A percentile compares a stretch with the other conserved stretches of the same genome.
phyloP scores from a whole-genome alignment of 2,329 filamentous ascomycete species.

The Neobulgaria alba region DNA sequence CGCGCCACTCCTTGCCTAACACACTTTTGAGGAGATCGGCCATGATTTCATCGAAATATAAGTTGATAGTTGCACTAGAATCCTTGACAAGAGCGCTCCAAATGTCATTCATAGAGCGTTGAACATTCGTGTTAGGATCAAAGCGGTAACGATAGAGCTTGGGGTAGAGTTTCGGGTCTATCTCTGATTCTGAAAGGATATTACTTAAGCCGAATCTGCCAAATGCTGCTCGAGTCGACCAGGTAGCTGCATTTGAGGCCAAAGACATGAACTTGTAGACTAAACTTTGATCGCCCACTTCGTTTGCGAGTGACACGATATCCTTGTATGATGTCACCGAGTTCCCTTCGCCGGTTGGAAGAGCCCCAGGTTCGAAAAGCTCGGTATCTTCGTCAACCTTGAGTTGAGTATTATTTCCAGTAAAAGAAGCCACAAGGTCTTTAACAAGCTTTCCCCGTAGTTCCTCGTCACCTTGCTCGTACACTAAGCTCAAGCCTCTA shows the following conservation, averaged over 20 bases:
- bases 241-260: conserved; percentile 90
- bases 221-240: conserved; percentile 95
- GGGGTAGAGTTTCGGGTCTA: conserved; percentile 90
- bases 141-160: conserved; percentile 93
- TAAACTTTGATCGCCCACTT: conserved; percentile 91
- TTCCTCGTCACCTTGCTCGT: conserved; percentile 77
- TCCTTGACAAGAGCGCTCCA: conserved; percentile 96
- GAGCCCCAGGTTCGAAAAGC: conserved; percentile 81
- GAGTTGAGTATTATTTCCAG: conserved; percentile 62
- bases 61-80: conserved; percentile 63
- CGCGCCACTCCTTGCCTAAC: conserved; percentile 85
- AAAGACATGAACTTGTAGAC: conserved; percentile 98
- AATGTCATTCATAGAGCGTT: conserved; percentile 93
- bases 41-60: conserved; percentile 83
- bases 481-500: conserved; percentile 81
- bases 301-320: conserved; percentile 89
- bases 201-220: conserved; percentile 87
- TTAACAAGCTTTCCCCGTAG: conserved; percentile 77
- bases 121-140: conserved; percentile 88
- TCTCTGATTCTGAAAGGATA: conserved; percentile 77
- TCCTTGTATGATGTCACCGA: conserved; percentile 96
- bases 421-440: conserved; percentile 84
- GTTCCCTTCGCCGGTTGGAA: conserved; percentile 82
- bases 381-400: conserved; percentile 88
- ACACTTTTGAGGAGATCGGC: conserved; percentile 79